Base-by-base conservation (phyloP, 2,329 filamentous ascomycete genomes). In the Dendryphion nanum region DNA sequence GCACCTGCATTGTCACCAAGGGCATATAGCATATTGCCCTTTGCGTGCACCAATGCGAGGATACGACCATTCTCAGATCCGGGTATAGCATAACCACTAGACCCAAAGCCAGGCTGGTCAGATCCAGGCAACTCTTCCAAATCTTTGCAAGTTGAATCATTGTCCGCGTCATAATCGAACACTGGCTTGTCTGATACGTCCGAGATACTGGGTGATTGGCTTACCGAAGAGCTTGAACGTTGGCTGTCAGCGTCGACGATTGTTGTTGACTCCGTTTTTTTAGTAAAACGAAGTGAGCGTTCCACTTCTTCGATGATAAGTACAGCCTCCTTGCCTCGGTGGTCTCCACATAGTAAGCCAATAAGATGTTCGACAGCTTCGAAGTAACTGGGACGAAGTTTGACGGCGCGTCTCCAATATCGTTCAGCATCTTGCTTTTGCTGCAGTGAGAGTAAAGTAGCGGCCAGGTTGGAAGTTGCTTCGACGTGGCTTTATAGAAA, bases 21-120 rank as follows among this genome's bases (percentile, higher is more conserved):
- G 18, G 87, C 82, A 66, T 98, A 98, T 2, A 97, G 75, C 85
- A 97, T 94, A 47, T 97, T 97, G n/a, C 91, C 93, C 66, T 97
- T 98, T 15, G 91, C 90, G 67, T 98, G 93, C 28, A 97, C 82
- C 13, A 98, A 76, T n/a, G 89, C 86, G 30, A 98, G 77, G 56
- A 98, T 89, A 42, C 93, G 81, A 6, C 91, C 93, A 60, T 96
- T 97, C 51, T 98, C 93, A 30, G 78, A 81, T 2, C 85, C 89
- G 4, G 89, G 79, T 30, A 98, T 83, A 12, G 82, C 79, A 63
- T 95, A 97, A 13, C 89, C 90, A 63, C 87, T 93, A 4, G 83
- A 84, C 1, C 82, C 85, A 58, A 85, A 89, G 0, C 84, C 73
- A 29, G 71, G 71, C 47, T 73, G 69, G 30, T 64, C 66, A 5